Evolutionary conservation across 371 early-diverging fungal genomes (phyloP), one percentile per base, ranked within the genome.

Genomic region (Haplosporangium sp.): DNA sequence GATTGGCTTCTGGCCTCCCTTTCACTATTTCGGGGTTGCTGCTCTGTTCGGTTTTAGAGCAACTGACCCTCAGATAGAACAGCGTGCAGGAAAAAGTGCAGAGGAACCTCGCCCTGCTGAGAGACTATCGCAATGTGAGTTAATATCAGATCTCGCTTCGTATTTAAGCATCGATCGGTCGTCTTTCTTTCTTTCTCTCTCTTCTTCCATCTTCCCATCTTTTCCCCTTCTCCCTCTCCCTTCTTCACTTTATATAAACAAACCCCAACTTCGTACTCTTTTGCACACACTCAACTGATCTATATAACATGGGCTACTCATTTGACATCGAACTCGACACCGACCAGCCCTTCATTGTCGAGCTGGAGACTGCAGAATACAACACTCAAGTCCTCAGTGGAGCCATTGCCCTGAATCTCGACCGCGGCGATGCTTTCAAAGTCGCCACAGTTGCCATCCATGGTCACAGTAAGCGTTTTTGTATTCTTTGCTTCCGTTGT

Each of bases 251-350:
- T 37, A 11, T n/a, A n/a, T 16, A 23, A 64, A 36, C 47, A 18
- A 42, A 20, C 36, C 48, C 37, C 55, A 9, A 23, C 16, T 41
- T n/a, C 18, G 8, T 36, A 18, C 65, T 29, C 41, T 42, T 18
- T 62, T 46, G 50, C n/a, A 41, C 51, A 48, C 7, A 41, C 6
- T 42, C 41, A 20, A 16, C 43, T 55, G 18, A 51, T n/a, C n/a
- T n/a, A n/a, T 36, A 38, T 58, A 50, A 37, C 45, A 72, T 74
- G 66, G 79, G 79, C 21, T 79, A 62, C 52, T 53, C 69, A 12
- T 79, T 69, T 40, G 80, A 79, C 59, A 55, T 79, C 59, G 73
- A 79, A 64, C 73, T 79, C 51, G 61, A 79, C 55, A 79, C 80
- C 23, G 73, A 73, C 36, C 73, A 72, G 50, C 80, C 73, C n/a